These are phyloP conservation scores for Podospora tetraspora DNA, from an alignment of 495 filamentous ascomycete species.

Conservation along the genomic window DNA sequence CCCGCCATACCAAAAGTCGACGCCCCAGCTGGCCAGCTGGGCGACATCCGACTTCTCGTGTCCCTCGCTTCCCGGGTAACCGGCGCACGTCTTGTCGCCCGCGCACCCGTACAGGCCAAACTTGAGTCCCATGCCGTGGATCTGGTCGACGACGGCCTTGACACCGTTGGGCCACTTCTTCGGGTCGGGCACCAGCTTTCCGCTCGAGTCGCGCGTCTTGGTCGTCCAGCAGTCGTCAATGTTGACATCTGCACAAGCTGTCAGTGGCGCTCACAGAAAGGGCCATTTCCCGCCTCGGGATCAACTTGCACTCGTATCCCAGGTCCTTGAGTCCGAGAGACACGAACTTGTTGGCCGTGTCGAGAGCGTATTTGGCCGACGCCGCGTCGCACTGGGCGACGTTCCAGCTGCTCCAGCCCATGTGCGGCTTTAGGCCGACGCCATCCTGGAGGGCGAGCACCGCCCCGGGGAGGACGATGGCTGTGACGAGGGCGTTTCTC, in stretches of 20 bases:
- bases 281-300: neutral
- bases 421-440: slow-evolving; percentile 17
- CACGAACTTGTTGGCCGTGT: slow-evolving; percentile 20
- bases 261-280: neutral
- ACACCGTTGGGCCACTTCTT: slow-evolving; percentile 60
- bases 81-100: slow-evolving; percentile 57
- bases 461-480: neutral
- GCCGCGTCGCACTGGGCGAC: slow-evolving; percentile 23
- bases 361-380: slow-evolving; percentile 19
- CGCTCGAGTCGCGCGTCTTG: slow-evolving; percentile 44
- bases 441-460: slow-evolving; percentile 10
- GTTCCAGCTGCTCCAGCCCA: slow-evolving; percentile 28
- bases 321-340: slow-evolving; percentile 46
- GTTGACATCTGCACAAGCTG: slow-evolving; percentile 42
- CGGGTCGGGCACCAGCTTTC: slow-evolving; percentile 51
- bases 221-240: slow-evolving; percentile 62
- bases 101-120: slow-evolving; percentile 64
- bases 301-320: slow-evolving; percentile 52
- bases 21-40: slow-evolving; percentile 59
- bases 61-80: slow-evolving; percentile 56
- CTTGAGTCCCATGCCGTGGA: slow-evolving; percentile 57
- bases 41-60: slow-evolving; percentile 59
- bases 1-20: slow-evolving; percentile 48
- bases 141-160: slow-evolving; percentile 48
- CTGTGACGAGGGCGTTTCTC: neutral